Evolutionary conservation across 116 monocot genomes (phyloP).

Genomic region (Papilionanthe hybrid): DNA sequence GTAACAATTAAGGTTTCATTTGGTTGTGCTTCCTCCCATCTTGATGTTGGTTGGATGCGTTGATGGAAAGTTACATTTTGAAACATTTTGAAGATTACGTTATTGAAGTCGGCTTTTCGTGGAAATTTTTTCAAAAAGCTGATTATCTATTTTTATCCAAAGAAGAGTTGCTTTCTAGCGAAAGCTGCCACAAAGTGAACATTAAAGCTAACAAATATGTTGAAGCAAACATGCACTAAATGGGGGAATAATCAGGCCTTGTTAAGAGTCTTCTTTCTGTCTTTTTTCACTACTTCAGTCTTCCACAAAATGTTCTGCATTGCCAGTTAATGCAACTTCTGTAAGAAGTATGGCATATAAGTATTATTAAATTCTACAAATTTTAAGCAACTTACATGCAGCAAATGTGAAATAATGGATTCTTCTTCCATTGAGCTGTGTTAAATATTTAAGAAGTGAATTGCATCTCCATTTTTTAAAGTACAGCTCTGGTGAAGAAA

Average conservation of each 20-base stretch:
- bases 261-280: neutral
- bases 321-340: neutral
- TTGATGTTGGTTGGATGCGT: neutral
- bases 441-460: neutral
- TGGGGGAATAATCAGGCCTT: neutral
- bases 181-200: neutral
- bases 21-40: neutral
- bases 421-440: neutral
- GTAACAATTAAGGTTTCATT: neutral
- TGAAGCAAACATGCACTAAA: neutral
- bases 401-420: neutral
- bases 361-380: neutral
- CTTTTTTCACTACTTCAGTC: neutral
- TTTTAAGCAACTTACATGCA: neutral
- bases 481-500: neutral
- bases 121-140: neutral
- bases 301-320: neutral
- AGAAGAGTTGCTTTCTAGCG: neutral
- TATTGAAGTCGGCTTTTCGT: neutral
- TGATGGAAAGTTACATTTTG: neutral
- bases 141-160: neutral
- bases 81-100: neutral
- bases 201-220: neutral
- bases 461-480: neutral
- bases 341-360: neutral